Conservation (phyloP, 2,329 filamentous ascomycete species). For the Alternaria arbusti region DNA sequence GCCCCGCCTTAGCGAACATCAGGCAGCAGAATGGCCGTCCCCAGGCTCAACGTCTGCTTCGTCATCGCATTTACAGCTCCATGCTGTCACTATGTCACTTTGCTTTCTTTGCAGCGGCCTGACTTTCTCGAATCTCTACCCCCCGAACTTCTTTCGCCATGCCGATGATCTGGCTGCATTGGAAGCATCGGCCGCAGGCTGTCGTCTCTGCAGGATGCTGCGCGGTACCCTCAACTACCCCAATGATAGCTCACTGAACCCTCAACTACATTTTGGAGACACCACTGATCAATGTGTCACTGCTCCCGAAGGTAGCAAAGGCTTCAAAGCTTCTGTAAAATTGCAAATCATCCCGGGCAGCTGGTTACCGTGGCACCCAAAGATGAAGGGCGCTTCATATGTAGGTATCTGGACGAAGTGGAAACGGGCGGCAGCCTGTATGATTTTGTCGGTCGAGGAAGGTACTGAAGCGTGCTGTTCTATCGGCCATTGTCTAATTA, state of each 20-base stretch:
- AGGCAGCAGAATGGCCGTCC: not conserved
- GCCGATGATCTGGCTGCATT: not conserved
- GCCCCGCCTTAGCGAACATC: not conserved
- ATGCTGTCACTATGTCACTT: not conserved
- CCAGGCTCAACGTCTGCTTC: not conserved
- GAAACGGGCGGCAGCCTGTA: fast-evolving
- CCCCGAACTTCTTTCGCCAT: not conserved
- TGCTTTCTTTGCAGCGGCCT: not conserved
- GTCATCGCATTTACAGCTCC: not conserved
- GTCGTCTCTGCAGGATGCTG: not conserved
- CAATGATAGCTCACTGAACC: too few species aligned
- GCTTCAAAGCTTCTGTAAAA: not conserved
- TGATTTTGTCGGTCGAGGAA: not conserved
- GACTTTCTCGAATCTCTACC: not conserved
- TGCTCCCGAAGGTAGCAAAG: not conserved
- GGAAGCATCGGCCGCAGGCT: not conserved
- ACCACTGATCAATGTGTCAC: not conserved
- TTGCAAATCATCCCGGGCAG: not conserved
- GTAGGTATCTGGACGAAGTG: not conserved
- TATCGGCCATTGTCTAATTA: fast-evolving
- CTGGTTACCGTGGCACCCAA: fast-evolving
- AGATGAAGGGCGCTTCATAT: not conserved
- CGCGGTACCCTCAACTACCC: not conserved
- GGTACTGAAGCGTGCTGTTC: not conserved
- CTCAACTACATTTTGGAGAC: not conserved